Percentiles rank a stretch among this genome's conserved stretches.
These are phyloP conservation scores for Salix suchowensis DNA, from an alignment of 345 rosid genomes.

Conservation along the genomic window DNA sequence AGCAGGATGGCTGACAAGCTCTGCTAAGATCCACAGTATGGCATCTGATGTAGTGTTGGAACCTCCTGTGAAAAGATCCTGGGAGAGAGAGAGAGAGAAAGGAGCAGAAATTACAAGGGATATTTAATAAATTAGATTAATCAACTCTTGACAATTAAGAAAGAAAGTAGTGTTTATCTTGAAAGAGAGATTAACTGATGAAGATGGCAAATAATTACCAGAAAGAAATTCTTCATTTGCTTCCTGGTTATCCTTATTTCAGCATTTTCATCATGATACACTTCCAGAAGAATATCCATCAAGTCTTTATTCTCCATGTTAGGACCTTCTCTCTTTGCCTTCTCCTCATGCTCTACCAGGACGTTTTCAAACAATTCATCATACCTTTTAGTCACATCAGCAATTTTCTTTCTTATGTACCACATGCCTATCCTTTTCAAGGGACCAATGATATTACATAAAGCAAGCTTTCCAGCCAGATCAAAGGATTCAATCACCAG, in stretches of 20 bases:
- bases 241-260: constrained; percentile 35
- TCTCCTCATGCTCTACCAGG: constrained; percentile 15
- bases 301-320: constrained; percentile 31
- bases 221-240: constrained; percentile 33
- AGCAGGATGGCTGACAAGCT: no score
- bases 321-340: background rate
- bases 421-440: background rate
- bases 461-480: constrained; percentile 21
- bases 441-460: constrained; percentile 3
- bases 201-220: constrained; percentile 16
- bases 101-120: background rate
- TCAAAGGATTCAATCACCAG: constrained; percentile 23
- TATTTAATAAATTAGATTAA: background rate
- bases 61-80: constrained; percentile 24
- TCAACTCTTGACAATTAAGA: background rate
- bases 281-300: constrained; percentile 45
- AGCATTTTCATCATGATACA: constrained; percentile 29
- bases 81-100: background rate
- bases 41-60: constrained; percentile 15
- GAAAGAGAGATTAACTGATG: background rate
- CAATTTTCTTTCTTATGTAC: background rate
- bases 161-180: background rate
- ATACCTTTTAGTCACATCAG: background rate
- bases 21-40: constrained; percentile 8
- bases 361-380: constrained; percentile 16